Evolutionary conservation across 768 basidiomycete species (phyloP), one percentile per base, ranked within the genome.

Genomic region (Lyophyllum shimeji): DNA sequence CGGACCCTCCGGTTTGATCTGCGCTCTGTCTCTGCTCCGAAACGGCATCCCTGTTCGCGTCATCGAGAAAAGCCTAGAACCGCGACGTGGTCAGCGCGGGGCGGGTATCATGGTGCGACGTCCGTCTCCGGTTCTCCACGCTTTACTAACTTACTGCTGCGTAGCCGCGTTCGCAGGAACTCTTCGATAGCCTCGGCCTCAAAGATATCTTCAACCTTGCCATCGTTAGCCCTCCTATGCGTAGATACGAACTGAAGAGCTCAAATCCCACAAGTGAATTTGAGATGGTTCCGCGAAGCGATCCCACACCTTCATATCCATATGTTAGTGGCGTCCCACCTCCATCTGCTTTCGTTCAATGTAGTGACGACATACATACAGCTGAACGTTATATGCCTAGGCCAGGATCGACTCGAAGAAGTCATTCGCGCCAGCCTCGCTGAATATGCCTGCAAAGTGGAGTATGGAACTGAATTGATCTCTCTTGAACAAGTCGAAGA

Each of bases 1-100:
- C 31, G 78, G 79, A 11, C 78, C 79, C 7, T 71, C 77, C 34
- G 79, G 81, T 40, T 68, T 80, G 5, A 73, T 78, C 46, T 68
- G 73, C 48, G 78, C 76, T 3, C 68, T 79, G 1, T 60, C 70
- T 4, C 74, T 82, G 23, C 62, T 77, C 15, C 69, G 70, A 20
- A 80, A 81, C 63, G 72, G 75, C 4, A 65, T 83, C 17, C 71
- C 78, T 9, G 75, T 84, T 7, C 77, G 80, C 18, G 74, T 85
- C 24, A 76, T 84, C 45, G 77, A 84, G 55, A 80, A 79, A 57
- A 74, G 72, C 48, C 60, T 67, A 0, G 49, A 67, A 0, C 69
- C 72, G 9, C 70, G 65, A 13, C 59, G 72, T 15, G 75, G 75
- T 2, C 72, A 76, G 46, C 46, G 46, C 3, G 46, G 46, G 4